These are phyloP conservation scores for Ocimum tenuiflorum DNA, from an alignment of 257 asterid genomes.

Conservation along the genomic window DNA sequence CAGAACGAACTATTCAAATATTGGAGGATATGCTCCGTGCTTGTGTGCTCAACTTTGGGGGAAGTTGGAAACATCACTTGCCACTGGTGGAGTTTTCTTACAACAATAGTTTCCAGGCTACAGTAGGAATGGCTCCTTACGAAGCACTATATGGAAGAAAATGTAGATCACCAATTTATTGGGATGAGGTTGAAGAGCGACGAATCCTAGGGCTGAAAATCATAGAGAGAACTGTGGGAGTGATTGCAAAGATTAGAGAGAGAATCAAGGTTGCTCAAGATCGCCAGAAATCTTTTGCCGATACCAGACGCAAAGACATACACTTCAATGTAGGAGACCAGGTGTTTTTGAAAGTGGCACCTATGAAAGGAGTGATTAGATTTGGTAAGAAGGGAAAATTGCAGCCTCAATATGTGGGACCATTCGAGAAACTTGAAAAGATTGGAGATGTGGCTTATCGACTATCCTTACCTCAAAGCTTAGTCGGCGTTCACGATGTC, in stretches of 20 bases:
- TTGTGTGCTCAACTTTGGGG: background rate
- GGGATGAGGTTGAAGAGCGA: background rate
- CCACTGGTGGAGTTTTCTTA: background rate
- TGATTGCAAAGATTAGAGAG: background rate
- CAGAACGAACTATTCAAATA: background rate
- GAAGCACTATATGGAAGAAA: background rate
- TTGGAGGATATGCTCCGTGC: background rate
- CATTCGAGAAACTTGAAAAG: background rate
- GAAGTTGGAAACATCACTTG: background rate
- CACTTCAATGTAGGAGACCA: background rate
- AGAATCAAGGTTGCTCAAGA: background rate
- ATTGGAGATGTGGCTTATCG: background rate
- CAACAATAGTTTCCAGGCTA: background rate
- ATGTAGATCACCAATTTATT: background rate
- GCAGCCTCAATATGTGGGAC: background rate
- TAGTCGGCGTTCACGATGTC: background rate
- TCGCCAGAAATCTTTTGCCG: background rate
- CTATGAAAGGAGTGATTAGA: background rate
- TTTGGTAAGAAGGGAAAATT: background rate
- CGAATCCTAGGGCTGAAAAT: no score
- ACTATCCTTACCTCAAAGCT: background rate
- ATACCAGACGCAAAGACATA: background rate
- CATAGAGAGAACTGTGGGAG: background rate
- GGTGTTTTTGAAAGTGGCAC: background rate
- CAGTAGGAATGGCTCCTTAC: background rate